Percentiles rank a stretch among this genome's conserved stretches.
These are phyloP conservation scores for Rhizopogon salebrosus DNA, from an alignment of 768 basidiomycete genomes.

Conservation along the genomic window DNA sequence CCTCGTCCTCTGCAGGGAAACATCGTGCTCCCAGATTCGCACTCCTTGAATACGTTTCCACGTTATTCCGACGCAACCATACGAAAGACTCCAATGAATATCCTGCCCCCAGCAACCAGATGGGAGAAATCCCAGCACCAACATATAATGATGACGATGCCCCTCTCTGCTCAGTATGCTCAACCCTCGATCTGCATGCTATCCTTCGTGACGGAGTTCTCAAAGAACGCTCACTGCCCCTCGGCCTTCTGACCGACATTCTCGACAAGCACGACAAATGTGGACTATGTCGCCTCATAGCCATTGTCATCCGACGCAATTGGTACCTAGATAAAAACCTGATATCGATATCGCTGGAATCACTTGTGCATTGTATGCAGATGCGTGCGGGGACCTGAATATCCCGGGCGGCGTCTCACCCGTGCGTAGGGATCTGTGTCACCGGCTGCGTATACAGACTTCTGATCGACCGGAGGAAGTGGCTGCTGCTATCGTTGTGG, in stretches of 20 bases:
- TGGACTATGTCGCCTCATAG: conserved; percentile 12
- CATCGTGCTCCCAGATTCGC: no score
- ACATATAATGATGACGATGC: no score
- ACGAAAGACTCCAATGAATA: no score
- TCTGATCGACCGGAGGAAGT: conserved; percentile 7
- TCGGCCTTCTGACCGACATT: conserved; percentile 10
- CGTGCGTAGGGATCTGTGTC: conserved; percentile 2
- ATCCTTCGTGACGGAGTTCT: not conserved
- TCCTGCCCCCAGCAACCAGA: no score
- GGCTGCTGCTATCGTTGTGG: not conserved
- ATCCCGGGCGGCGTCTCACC: no score
- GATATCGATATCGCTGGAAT: conserved; percentile 4
- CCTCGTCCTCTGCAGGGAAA: no score
- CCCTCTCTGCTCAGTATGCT: not conserved
- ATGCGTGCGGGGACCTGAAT: not conserved
- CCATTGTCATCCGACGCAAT: conserved; percentile 4
- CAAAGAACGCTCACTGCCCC: not conserved
- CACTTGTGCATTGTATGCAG: conserved; percentile 4
- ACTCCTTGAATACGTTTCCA: no score
- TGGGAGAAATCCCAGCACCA: no score
- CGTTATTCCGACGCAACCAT: no score
- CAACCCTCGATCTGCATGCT: not conserved
- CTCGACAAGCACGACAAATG: conserved; percentile 5
- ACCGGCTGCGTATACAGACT: conserved; percentile 8
- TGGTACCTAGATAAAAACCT: conserved; percentile 13